These are phyloP conservation scores for Begonia peltatifolia DNA, from an alignment of 306 rosid genomes.

Conservation along the genomic window DNA sequence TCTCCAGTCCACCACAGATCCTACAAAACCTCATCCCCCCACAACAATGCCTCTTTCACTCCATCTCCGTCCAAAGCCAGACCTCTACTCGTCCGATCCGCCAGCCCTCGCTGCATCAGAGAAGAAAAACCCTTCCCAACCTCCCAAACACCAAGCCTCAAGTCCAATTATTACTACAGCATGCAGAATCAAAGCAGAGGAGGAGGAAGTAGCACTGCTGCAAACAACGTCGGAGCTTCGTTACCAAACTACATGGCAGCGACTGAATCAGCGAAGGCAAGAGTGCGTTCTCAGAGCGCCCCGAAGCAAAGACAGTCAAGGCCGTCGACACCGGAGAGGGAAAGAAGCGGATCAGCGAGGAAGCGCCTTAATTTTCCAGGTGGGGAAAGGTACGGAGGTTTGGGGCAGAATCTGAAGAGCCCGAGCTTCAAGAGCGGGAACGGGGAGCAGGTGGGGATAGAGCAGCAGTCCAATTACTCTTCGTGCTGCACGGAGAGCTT, in stretches of 20 bases:
- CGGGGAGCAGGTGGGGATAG: slow-evolving; percentile 22
- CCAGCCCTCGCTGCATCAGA: slow-evolving; percentile 58
- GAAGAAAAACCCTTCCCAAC: slow-evolving; percentile 50
- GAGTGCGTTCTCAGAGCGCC: slow-evolving; percentile 78
- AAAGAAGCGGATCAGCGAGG: slow-evolving; percentile 45
- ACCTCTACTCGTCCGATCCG: slow-evolving; percentile 65
- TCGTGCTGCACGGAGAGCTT: slow-evolving; percentile 84
- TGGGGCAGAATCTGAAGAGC: slow-evolving; percentile 61
- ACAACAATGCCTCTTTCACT: slow-evolving; percentile 48
- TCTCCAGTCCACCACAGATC: slow-evolving; percentile 50
- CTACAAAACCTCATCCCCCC: slow-evolving; percentile 29
- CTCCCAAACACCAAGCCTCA: slow-evolving; percentile 85
- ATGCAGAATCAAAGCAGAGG: slow-evolving; percentile 28
- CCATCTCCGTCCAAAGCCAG: slow-evolving; percentile 78
- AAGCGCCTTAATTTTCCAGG: slow-evolving; percentile 80
- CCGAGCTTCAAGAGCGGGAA: slow-evolving; percentile 88
- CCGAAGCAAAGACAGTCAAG: slow-evolving; percentile 82
- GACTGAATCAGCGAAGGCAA: slow-evolving; percentile 90
- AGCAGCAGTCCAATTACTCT: slow-evolving; percentile 81
- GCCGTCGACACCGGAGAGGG: slow-evolving; percentile 77
- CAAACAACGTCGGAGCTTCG: background rate
- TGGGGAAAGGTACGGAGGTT: slow-evolving; percentile 39
- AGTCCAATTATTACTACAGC: slow-evolving; percentile 62
- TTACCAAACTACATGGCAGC: slow-evolving; percentile 97
- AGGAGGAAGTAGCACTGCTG: slow-evolving; percentile 16